Evolutionary conservation across 768 basidiomycete species (phyloP), one percentile per base, ranked within the genome.

Genomic region (Stropharia rugosoannulata): DNA sequence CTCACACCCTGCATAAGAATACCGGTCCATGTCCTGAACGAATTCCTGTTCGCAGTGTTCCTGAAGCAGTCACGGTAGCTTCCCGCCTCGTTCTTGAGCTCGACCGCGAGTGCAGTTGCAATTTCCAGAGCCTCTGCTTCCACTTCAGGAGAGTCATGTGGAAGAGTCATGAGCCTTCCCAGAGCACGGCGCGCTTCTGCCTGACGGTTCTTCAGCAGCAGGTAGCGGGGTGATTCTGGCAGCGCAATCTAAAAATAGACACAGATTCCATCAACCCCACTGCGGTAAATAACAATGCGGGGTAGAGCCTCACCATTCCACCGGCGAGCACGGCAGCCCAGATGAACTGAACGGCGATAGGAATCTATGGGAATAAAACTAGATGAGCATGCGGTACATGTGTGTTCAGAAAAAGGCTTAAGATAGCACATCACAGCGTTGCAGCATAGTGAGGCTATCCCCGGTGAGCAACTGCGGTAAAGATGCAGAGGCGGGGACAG

Each of bases 21-120:
- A 64, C 93, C 93, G 42, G 89, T 85, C 70, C 86, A 77, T n/a
- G 89, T 92, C 60, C 90, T 84, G 66, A 87, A 81, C 43, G 80
- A 65, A 64, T 74, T 75, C 62, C 67, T 70, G 67, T 89, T 90
- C 61, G 84, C 80, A 69, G 79, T 83, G 60, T 80, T 76, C 62
- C 54, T 74, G 65, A 78, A 78, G 63, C 74, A 76, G 62, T 88
- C 85, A 56, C 79, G 57, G 73, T 88, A 94, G 1, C 77, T 77
- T 15, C 75, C 73, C 61, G 79, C 76, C 49, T 85, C 84, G 36
- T 83, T 68, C 39, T 75, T 76, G 49, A 76, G 70, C 72, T 93
- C 92, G 42, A 79, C 74, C 52, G 82, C 75, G 41, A 86, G 77
- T 56, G 85, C 86, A 51, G 79, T 80, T 32, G 66, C 60, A 39